These are phyloP conservation scores for Aspergillus pseudoglaucus DNA, from an alignment of 2,329 filamentous ascomycete species.

Conservation along the genomic window DNA sequence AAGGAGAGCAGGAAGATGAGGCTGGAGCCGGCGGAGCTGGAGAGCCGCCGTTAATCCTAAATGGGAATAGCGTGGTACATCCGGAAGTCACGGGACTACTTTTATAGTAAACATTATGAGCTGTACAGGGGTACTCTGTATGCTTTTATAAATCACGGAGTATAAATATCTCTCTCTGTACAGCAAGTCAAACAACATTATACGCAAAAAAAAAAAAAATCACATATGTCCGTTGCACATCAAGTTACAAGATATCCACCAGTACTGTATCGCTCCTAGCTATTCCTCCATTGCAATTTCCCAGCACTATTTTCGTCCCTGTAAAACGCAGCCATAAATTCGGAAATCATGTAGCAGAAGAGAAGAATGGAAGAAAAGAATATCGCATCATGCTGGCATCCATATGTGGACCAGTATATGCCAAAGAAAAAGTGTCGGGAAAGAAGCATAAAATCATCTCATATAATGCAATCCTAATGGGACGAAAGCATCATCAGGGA, in stretches of 20 bases:
- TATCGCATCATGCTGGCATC: not conserved
- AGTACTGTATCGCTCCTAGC: not conserved
- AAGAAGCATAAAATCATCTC: slow-evolving; percentile 15
- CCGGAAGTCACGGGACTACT: not conserved
- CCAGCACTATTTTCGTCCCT: not conserved
- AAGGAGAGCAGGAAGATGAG: slow-evolving; percentile 2
- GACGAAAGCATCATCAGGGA: slow-evolving; percentile 11
- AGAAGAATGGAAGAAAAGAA: not conserved
- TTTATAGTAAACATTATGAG: too few relatives aligned
- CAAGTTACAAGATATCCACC: not conserved
- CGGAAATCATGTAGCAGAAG: not conserved
- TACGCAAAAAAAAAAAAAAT: not conserved
- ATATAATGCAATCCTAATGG: slow-evolving; percentile 19
- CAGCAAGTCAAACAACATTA: not conserved
- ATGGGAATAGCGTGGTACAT: slow-evolving; percentile 1
- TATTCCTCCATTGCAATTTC: not conserved
- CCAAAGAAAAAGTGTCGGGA: not conserved
- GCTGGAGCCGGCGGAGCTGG: slow-evolving; percentile 6
- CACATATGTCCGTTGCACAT: not conserved
- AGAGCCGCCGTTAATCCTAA: slow-evolving; percentile 5
- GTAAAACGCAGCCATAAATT: not conserved
- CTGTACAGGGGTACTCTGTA: too few relatives aligned
- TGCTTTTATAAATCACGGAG: not conserved
- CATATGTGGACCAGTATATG: too few relatives aligned
- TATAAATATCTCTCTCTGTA: not conserved